Conservation (phyloP, 2,329 filamentous ascomycete genomes). For the Paraphoma sp. region DNA sequence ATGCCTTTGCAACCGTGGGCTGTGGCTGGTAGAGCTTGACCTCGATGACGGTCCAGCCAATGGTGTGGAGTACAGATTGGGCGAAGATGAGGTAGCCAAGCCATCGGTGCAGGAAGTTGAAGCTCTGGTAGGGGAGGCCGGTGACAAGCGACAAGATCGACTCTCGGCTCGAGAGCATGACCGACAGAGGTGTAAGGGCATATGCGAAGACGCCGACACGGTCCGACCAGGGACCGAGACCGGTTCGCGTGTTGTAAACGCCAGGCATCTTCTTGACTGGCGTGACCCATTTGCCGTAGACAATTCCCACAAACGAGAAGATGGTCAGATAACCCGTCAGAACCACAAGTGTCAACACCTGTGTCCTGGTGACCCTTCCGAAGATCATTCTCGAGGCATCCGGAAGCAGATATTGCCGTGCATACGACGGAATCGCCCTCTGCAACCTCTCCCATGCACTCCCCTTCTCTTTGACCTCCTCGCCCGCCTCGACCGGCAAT, state of each 20-base stretch:
- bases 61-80: slow-evolving; percentile 72
- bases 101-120: slow-evolving; percentile 73
- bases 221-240: slow-evolving; percentile 72
- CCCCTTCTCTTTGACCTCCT: slow-evolving; percentile 29
- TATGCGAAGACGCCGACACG: slow-evolving; percentile 75
- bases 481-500: slow-evolving; percentile 24
- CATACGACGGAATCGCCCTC: slow-evolving; percentile 49
- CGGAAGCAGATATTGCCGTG: slow-evolving; percentile 64
- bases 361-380: slow-evolving; percentile 71
- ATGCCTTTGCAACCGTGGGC: slow-evolving; percentile 63
- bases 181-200: slow-evolving; percentile 73
- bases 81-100: slow-evolving; percentile 74
- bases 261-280: slow-evolving; percentile 64
- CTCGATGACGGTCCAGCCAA: slow-evolving; percentile 74
- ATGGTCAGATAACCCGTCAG: slow-evolving; percentile 69
- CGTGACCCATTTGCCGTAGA: slow-evolving; percentile 73
- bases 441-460: slow-evolving; percentile 33
- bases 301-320: slow-evolving; percentile 70
- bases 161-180: slow-evolving; percentile 72
- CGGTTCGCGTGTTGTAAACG: slow-evolving; percentile 68
- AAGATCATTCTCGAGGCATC: slow-evolving; percentile 66
- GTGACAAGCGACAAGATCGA: slow-evolving; percentile 73
- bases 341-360: slow-evolving; percentile 66
- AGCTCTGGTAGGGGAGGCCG: slow-evolving; percentile 74
- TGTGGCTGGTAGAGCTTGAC: slow-evolving; percentile 74